These are phyloP conservation scores for Clavariopsis aquatica DNA, from an alignment of 495 filamentous ascomycete species.

Conservation along the genomic window DNA sequence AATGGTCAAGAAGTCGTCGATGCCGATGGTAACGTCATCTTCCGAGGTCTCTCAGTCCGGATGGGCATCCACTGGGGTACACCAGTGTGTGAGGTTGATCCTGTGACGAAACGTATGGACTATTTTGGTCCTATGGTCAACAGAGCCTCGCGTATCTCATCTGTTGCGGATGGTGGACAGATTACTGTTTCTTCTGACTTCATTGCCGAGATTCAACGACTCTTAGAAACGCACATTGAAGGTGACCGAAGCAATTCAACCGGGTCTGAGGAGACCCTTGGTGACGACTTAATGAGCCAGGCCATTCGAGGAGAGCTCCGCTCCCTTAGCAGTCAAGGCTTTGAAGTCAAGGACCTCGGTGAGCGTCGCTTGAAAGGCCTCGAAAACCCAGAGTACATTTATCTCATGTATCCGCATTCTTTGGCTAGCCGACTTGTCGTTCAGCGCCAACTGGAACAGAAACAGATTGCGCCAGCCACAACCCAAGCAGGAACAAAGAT, in stretches of 20 bases:
- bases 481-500: constrained; percentile 40
- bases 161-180: constrained; percentile 94
- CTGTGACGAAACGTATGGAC: constrained; percentile 96
- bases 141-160: constrained; percentile 86
- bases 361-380: constrained; percentile 92
- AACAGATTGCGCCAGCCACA: constrained; percentile 12
- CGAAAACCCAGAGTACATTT: constrained; percentile 95
- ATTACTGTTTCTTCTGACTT: constrained; percentile 96
- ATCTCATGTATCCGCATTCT: constrained; percentile 86
- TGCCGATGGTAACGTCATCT: constrained; percentile 84
- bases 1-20: constrained; percentile 81
- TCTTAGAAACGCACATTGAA: constrained; percentile 81
- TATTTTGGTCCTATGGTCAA: constrained; percentile 99
- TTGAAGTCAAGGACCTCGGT: constrained; percentile 94
- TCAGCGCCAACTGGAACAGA: constrained; percentile 56
- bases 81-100: constrained; percentile 92
- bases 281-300: constrained; percentile 67
- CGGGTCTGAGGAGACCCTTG: constrained; percentile 66
- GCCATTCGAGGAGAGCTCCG: constrained; percentile 85
- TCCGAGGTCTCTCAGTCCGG: constrained; percentile 86
- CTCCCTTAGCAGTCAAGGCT: constrained; percentile 85
- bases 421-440: constrained; percentile 76
- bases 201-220: constrained; percentile 90
- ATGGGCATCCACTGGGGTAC: constrained; percentile 97
- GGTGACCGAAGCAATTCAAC: constrained; percentile 65